Evolutionary conservation across 805 yeast species (phyloP).

Genomic region (Lipomyces lipofer): DNA sequence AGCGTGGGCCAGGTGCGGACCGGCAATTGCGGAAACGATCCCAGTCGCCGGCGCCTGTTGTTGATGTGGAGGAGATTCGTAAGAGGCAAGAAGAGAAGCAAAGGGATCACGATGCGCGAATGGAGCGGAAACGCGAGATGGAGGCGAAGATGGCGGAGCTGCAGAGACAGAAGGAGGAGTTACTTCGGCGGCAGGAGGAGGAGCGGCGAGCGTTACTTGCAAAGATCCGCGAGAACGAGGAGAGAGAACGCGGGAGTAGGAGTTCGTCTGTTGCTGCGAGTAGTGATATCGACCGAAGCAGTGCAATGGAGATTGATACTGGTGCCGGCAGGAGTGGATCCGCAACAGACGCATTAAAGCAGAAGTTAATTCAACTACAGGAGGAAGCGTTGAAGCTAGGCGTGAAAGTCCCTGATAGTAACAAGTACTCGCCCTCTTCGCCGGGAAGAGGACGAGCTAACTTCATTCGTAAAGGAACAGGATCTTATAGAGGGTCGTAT

Average conservation of each 20-base stretch:
- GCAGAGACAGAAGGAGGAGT: conserved; percentile 41
- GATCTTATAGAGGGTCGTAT: conserved; percentile 26
- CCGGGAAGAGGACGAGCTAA: conserved; percentile 32
- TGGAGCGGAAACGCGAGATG: conserved; percentile 40
- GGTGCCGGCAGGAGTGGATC: neutral
- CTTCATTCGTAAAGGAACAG: conserved; percentile 32
- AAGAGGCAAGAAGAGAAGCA: conserved; percentile 46
- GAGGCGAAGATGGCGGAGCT: conserved; percentile 40
- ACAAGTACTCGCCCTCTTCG: too few relatives aligned
- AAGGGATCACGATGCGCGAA: conserved; percentile 45
- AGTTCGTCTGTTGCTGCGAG: neutral
- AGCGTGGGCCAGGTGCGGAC: conserved; percentile 3
- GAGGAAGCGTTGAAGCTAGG: conserved; percentile 41
- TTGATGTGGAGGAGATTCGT: conserved; percentile 45
- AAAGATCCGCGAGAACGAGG: conserved; percentile 28
- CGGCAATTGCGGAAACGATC: conserved; percentile 11
- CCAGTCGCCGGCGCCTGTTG: conserved; percentile 34
- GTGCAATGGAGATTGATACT: conserved; percentile 8
- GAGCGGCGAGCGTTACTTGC: conserved; percentile 31
- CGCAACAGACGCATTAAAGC: conserved; percentile 37
- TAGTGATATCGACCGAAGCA: neutral
- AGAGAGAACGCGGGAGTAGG: neutral
- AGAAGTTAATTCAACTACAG: conserved; percentile 40
- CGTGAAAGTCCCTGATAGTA: conserved; percentile 23
- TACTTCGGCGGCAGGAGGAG: conserved; percentile 42